Evolutionary conservation across 2,329 filamentous ascomycete species (phyloP).

Genomic region (Penicillium sp.): DNA sequence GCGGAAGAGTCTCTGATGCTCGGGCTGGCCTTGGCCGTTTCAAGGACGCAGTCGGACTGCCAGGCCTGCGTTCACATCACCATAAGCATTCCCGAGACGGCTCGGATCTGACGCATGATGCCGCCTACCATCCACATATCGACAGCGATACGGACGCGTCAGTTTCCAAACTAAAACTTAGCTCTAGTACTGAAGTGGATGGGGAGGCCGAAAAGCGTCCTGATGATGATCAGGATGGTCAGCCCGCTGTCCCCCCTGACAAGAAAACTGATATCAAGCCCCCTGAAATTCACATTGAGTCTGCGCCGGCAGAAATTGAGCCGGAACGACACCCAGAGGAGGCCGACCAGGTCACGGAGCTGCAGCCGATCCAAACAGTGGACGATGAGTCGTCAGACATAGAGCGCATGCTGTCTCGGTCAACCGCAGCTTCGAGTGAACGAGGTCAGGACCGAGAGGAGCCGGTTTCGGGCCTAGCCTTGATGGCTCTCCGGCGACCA

Average conservation of each 20-base stretch:
- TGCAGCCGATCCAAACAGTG: constrained; percentile 16
- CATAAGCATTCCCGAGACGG: constrained; percentile 39
- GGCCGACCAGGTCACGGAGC: constrained; percentile 8
- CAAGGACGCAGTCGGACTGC: constrained; percentile 72
- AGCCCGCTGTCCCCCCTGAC: constrained; percentile 7
- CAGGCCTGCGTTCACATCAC: constrained; percentile 41
- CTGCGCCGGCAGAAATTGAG: constrained; percentile 21
- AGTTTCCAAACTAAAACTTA: constrained; percentile 10
- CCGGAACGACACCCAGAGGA: constrained; percentile 18
- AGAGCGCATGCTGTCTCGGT: constrained; percentile 29
- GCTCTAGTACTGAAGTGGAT: constrained; percentile 20
- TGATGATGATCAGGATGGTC: constrained; percentile 14
- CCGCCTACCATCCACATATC: constrained; percentile 25
- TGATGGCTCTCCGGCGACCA: constrained; percentile 36
- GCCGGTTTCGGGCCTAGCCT: constrained; percentile 21
- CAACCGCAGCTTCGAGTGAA: constrained; percentile 31
- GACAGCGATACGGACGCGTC: constrained; percentile 31
- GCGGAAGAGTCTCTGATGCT: constrained; percentile 75
- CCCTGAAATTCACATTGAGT: constrained; percentile 36
- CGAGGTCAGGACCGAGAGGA: constrained; percentile 24
- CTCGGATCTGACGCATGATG: constrained; percentile 29
- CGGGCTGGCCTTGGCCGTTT: constrained; percentile 80
- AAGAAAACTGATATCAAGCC: constrained; percentile 19
- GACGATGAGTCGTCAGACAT: constrained; percentile 31
- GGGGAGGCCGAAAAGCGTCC: constrained; percentile 17